Evolutionary conservation across 1,284 basidiomycete species (phyloP).

Genomic region (Mycena citricolor): DNA sequence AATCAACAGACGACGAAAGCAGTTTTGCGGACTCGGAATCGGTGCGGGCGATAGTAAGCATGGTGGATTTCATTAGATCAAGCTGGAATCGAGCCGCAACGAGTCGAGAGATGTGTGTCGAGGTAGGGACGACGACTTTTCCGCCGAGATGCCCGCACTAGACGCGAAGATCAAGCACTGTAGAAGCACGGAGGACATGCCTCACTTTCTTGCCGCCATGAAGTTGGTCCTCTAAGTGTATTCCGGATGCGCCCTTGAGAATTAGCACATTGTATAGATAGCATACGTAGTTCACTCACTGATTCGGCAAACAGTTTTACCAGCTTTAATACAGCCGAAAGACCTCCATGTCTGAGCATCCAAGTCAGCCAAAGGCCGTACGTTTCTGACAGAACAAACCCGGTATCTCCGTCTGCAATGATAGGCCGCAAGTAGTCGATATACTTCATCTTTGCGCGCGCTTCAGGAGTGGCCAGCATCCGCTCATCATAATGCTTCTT

Average conservation of each 20-base stretch:
- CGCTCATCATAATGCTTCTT: constrained; percentile 87
- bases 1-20: constrained; percentile 82
- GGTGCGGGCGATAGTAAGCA: constrained; percentile 88
- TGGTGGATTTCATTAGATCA: constrained; percentile 84
- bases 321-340: constrained; percentile 97
- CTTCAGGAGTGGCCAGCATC: constrained; percentile 62
- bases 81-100: constrained; percentile 85
- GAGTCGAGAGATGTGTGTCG: constrained; percentile 82
- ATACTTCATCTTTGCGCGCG: constrained; percentile 67
- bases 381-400: no score
- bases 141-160: constrained; percentile 91
- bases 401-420: constrained; percentile 93
- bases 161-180: background rate
- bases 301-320: constrained; percentile 90
- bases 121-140: constrained; percentile 89
- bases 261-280: no score
- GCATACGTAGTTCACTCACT: constrained; percentile 43
- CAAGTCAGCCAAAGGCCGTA: constrained; percentile 11
- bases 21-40: constrained; percentile 91
- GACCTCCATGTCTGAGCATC: constrained; percentile 78
- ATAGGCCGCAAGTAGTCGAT: constrained; percentile 92
- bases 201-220: constrained; percentile 85
- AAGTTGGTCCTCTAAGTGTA: constrained; percentile 91
- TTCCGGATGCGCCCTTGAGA: constrained; percentile 75
- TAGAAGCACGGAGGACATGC: no score